A percentile compares a stretch with the other conserved stretches of the same genome.
Evolutionary conservation across 768 basidiomycete genomes (phyloP).

Genomic region (Neoboletus subvelutipes): DNA sequence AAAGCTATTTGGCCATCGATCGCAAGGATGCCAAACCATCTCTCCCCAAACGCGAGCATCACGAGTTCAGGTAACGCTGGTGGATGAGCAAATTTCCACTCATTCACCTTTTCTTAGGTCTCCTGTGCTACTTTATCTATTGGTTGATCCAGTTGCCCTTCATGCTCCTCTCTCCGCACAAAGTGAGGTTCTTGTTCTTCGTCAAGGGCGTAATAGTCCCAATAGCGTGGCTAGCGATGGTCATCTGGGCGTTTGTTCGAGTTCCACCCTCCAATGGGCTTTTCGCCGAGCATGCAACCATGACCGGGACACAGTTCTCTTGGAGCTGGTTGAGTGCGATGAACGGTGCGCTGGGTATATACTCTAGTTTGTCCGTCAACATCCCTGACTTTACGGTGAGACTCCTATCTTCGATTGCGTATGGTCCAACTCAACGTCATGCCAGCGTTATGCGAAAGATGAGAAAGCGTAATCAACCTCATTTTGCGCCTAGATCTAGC

Average conservation of each 20-base stretch:
- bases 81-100: background rate
- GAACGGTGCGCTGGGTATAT: constrained; percentile 76
- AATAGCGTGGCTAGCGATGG: constrained; percentile 62
- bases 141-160: constrained; percentile 79
- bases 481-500: background rate
- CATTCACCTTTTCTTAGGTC: constrained; percentile 37
- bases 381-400: constrained; percentile 80
- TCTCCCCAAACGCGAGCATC: constrained; percentile 57
- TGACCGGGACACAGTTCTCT: constrained; percentile 49
- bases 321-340: constrained; percentile 81
- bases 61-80: constrained; percentile 52
- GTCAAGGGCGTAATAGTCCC: constrained; percentile 67
- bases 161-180: constrained; percentile 74
- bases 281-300: constrained; percentile 46
- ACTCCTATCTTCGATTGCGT: background rate
- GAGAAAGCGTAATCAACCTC: constrained; percentile 33
- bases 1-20: constrained; percentile 83
- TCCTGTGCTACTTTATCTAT: constrained; percentile 74
- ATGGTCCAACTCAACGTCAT: background rate
- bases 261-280: constrained; percentile 64
- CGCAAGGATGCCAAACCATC: constrained; percentile 59
- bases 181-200: constrained; percentile 74
- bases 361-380: constrained; percentile 71
- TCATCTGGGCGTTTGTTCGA: constrained; percentile 78
- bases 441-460: constrained; percentile 69